Evolutionary conservation across 129 eudicot species (phyloP), one percentile per base, ranked within the genome.

Genomic region (Helianthus tuberosus): DNA sequence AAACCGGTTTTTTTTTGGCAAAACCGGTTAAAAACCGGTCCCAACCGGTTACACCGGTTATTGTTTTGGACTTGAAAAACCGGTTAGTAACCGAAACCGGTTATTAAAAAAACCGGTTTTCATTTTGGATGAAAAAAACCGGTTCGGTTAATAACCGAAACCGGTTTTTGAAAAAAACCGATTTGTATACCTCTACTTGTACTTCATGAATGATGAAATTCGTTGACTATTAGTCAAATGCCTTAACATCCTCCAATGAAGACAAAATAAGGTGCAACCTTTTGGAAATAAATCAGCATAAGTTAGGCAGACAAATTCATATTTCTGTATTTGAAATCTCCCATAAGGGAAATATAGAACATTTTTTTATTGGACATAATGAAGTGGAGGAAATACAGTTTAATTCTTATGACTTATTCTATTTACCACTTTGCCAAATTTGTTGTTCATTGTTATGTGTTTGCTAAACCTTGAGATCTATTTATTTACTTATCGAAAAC

Each of bases 241-340:
- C n/a, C n/a, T n/a, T n/a, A n/a, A n/a, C n/a, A n/a, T n/a, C n/a
- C n/a, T n/a, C n/a, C n/a, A n/a, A n/a, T n/a, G n/a, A n/a, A n/a
- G n/a, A n/a, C n/a, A n/a, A n/a, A 57, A 39, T 25, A 44, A 25
- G 59, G 47, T 53, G 69, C 77, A 59, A 29, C 17, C 49, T 73
- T 48, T 55, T 62, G 50, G 69, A 73, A 9, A 8, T 32, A 27
- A 61, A 35, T 32, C 20, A 48, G 8, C 23, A 5, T 61, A 16
- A 59, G 48, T 36, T 44, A 59, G 64, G 11, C 49, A 73, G 17
- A 29, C 35, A 60, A 73, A 2, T 72, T 6, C 14, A 36, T 15
- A 35, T 35, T 70, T 20, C n/a, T 29, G 38, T 27, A 14, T 72
- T 20, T 17, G 67, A 72, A 57, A 23, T 11, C 0, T 20, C 23